phyloP scores from a whole-genome alignment of 306 rosid species.

The Prunus salicina region DNA sequence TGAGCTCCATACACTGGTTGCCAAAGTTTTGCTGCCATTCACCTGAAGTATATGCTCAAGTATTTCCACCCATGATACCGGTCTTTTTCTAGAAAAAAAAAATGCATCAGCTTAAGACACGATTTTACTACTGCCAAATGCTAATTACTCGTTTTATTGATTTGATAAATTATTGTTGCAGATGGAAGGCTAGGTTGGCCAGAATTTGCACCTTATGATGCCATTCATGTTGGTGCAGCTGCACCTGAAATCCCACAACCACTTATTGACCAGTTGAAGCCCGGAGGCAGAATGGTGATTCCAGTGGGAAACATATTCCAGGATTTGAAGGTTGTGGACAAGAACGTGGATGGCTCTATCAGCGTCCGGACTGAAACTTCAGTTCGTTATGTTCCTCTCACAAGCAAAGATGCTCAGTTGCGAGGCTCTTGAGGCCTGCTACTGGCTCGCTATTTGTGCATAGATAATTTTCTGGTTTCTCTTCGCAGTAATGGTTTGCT shows the following conservation, averaged over 20 bases:
- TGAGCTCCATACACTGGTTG: too few species aligned
- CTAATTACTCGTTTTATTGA: neutral
- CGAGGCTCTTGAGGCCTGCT: conserved; percentile 32
- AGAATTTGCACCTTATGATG: conserved; percentile 79
- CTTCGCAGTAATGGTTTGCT: neutral
- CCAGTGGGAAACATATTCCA: conserved; percentile 84
- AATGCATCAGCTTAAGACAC: neutral
- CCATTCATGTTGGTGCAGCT: conserved; percentile 97
- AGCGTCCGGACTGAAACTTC: conserved; percentile 58
- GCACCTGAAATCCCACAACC: conserved; percentile 81
- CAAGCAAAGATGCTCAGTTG: conserved; percentile 81
- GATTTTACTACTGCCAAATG: neutral
- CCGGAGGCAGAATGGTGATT: conserved; percentile 95
- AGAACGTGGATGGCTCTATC: conserved; percentile 70
- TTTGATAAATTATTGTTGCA: conserved; percentile 21
- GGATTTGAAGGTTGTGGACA: conserved; percentile 86
- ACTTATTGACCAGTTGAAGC: conserved; percentile 84
- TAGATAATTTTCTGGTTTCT: neutral
- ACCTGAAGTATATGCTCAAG: neutral
- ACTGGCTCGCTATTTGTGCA: neutral
- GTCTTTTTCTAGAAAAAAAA: neutral
- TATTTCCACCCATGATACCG: neutral
- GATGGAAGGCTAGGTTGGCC: conserved; percentile 96
- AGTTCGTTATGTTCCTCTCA: conserved; percentile 90
- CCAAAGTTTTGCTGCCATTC: neutral